Conservation (phyloP, 306 rosid genomes). For the Fragaria vesca region DNA sequence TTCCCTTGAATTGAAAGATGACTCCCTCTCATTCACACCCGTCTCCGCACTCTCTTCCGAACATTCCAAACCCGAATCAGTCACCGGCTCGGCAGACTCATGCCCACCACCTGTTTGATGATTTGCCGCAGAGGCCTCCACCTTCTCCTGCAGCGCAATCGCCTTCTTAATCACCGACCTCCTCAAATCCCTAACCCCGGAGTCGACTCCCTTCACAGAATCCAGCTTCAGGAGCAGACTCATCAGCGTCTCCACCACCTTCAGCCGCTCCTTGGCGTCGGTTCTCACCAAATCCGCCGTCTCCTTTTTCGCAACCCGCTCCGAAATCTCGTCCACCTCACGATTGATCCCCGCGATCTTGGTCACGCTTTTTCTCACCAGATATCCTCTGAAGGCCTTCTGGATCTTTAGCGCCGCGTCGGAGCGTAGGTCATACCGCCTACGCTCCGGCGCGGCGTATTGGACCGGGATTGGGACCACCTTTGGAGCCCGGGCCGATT, state of each 20-base stretch:
- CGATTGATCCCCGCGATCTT: conserved; percentile 40
- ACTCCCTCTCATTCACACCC: background rate
- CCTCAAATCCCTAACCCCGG: conserved; percentile 56
- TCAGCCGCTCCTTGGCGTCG: conserved; percentile 53
- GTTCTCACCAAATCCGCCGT: conserved; percentile 32
- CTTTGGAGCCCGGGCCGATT: conserved; percentile 31
- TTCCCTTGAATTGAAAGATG: background rate
- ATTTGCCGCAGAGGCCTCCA: conserved; percentile 36
- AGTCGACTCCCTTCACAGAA: conserved; percentile 48
- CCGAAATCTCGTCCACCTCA: conserved; percentile 49
- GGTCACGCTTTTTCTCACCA: conserved; percentile 59
- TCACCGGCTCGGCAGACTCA: background rate
- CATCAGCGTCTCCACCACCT: conserved; percentile 57
- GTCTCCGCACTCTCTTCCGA: background rate
- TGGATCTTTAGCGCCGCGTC: conserved; percentile 54
- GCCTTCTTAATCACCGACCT: conserved; percentile 55
- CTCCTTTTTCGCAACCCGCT: conserved; percentile 17
- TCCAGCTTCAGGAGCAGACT: conserved; percentile 62
- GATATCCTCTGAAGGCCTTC: conserved; percentile 52
- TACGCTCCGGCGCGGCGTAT: conserved; percentile 34
- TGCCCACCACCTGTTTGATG: background rate
- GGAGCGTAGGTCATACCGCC: background rate
- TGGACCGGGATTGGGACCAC: conserved; percentile 63
- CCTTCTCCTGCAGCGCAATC: conserved; percentile 58
- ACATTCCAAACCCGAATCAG: background rate